Evolutionary conservation across 1,139 yeast genomes (phyloP), one percentile per base, ranked within the genome.

Genomic region (Geotrichum carabidarum): DNA sequence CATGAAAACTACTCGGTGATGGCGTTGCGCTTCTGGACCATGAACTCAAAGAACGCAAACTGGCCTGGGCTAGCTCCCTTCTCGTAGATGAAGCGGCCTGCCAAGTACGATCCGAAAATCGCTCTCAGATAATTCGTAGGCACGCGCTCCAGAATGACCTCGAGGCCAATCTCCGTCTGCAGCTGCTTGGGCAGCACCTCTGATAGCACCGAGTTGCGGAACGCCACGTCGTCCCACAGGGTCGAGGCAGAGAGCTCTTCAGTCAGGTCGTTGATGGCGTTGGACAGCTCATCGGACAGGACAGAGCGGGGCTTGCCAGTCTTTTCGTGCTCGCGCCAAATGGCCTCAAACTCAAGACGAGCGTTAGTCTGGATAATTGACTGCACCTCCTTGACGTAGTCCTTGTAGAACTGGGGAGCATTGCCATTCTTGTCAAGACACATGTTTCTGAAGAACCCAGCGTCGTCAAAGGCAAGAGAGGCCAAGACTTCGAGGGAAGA

Each of bases 401-500:
- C 77, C 68, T 83, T 77, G 76, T 93, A 93, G 70, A 90, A 87
- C 57, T 76, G 76, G 18, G 98, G 95, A 58, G 79, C 66, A 17
- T 60, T 63, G 12, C 70, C 73, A 40, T 67, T 63, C 31, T 69
- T 69, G 58, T 80, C 78, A 57, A 86, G 82, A 70, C 95, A 86
- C 95, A 86, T 86, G 68, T 84, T 74, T 58, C 77, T 70, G 66
- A 80, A 76, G 76, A 91, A 93, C 47, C 84, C 90, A 55, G 79
- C 81, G 71, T 93, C 99, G 65, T 84, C 91, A 69, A 93, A 85
- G 2, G 96, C 86, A 61, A 93, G 80, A 4, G 99, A 93, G 12
- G 98, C 96, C 65, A 93, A 79, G 17, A 93, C 99, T 74, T 93
- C 99, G 63, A 89, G 77, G 1, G 98, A 91, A 1, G 97, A 90